phyloP scores from a whole-genome alignment of 306 rosid species.

The Gynostemma pentaphyllum region DNA sequence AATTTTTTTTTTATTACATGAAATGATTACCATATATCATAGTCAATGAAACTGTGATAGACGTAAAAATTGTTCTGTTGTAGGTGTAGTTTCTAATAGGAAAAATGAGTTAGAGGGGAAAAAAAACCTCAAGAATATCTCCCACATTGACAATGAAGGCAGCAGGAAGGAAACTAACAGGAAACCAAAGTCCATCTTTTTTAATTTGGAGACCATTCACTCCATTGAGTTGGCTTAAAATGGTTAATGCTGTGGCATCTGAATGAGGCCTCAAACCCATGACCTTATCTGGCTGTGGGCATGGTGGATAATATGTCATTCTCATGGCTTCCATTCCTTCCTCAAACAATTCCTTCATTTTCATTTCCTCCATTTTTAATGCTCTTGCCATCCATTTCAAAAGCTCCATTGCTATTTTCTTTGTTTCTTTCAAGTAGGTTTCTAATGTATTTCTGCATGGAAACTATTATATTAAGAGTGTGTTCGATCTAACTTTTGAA shows the following conservation, averaged over 20 bases:
- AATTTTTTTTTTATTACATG: too few species aligned
- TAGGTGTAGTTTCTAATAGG: too few species aligned
- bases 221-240: slow-evolving; percentile 56
- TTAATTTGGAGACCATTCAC: slow-evolving; percentile 63
- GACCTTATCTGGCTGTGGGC: slow-evolving; percentile 54
- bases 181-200: slow-evolving; percentile 64
- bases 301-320: slow-evolving; percentile 73
- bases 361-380: slow-evolving; percentile 28
- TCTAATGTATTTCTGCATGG: slow-evolving; percentile 48
- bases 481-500: too few species aligned
- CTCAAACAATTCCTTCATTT: slow-evolving; percentile 35
- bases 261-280: slow-evolving; percentile 63
- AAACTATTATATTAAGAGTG: too few species aligned
- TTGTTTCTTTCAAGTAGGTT: slow-evolving; percentile 29
- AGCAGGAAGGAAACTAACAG: slow-evolving; percentile 28
- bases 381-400: slow-evolving; percentile 35
- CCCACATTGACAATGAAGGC: slow-evolving; percentile 69
- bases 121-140: slow-evolving; percentile 61
- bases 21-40: too few species aligned
- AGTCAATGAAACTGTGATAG: too few species aligned
- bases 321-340: slow-evolving; percentile 62
- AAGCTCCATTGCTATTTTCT: slow-evolving; percentile 30
- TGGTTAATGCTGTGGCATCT: slow-evolving; percentile 51
- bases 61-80: too few species aligned
- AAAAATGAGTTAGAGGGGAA: neutral